Base-by-base conservation (phyloP, 2,329 filamentous ascomycete species). In the Pseudogymnoascus sp. region DNA sequence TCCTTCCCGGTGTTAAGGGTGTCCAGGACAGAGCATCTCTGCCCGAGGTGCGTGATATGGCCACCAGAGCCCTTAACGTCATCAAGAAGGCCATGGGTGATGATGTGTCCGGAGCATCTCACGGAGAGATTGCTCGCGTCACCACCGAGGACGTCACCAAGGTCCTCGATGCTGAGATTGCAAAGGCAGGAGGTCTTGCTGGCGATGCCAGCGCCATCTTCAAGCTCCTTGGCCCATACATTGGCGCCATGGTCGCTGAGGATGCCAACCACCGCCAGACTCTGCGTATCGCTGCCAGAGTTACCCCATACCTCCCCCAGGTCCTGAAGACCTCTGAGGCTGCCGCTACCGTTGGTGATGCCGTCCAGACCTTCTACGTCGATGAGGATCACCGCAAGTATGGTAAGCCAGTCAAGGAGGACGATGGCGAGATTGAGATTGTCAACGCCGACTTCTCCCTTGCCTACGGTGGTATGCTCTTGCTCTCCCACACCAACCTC, bases 381-480 rank as follows among this genome's bases (percentile, higher is more conserved):
- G 86, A 86, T 0, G 92, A 97, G 75, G 93, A 97, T 67, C 81
- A 90, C 70, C 89, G 91, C 74, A 94, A 90, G 72, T 95, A 86
- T 69, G 93, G 92, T 65, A 85, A 88, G 60, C 90, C 92, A 2
- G 81, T 90, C 66, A 89, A 92, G 74, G 90, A 94, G 64, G 91
- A 97, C 63, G 90, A 95, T 63, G 92, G 92, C 63, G 94, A 99
- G 77, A 81, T 88, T 20, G 94, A 97, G 76, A 96, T 99, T 71
- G 94, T 99, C 73, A 97, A 99, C 70, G 93, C 94, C 50, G 89
- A 94, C 72, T 99, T 99, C 79, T 99, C 94, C 18, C 84, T 99
- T 22, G 94, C 92, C 57, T 99, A 99, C 71, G 94, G 94, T 73
- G 94, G 94, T 70, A 97, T 97, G 92, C 85, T 99, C 67, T 80